Conservation (phyloP, 768 basidiomycete species). For the Rhizopogon rudus region DNA sequence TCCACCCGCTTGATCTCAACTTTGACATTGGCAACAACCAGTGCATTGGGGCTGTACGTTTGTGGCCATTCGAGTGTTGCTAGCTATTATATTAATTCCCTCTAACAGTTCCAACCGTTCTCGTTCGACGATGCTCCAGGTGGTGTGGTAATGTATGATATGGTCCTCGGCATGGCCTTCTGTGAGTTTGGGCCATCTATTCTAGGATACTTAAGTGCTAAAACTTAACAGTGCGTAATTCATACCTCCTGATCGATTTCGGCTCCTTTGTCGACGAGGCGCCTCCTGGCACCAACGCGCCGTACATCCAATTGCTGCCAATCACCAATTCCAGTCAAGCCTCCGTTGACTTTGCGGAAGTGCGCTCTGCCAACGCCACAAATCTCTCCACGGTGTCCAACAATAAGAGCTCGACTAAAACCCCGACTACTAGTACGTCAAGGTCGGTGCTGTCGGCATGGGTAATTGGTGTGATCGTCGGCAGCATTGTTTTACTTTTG, state of each 20-base stretch:
- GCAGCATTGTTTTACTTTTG: conserved; percentile 3
- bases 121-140: conserved; percentile 36
- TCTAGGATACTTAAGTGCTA: neutral
- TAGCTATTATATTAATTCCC: neutral
- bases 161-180: conserved; percentile 72
- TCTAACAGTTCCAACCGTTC: conserved; percentile 62
- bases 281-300: conserved; percentile 30
- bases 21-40: conserved; percentile 13
- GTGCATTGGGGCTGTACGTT: conserved; percentile 43
- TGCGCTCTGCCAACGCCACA: conserved; percentile 5
- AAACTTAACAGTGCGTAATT: conserved; percentile 50
- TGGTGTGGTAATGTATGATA: conserved; percentile 37
- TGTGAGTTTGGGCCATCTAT: conserved; percentile 32
- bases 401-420: neutral
- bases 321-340: conserved; percentile 45
- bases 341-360: conserved; percentile 8
- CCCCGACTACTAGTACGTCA: conserved; percentile 4
- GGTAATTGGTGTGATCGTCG: conserved; percentile 15
- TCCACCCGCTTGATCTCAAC: conserved; percentile 64
- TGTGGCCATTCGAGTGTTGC: neutral
- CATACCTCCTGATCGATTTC: conserved; percentile 59
- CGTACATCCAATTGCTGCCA: conserved; percentile 62
- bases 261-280: conserved; percentile 53
- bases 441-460: neutral
- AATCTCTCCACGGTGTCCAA: neutral